These are phyloP conservation scores for Marasmius oreades DNA, from an alignment of 1,284 basidiomycete genomes.

Conservation along the genomic window DNA sequence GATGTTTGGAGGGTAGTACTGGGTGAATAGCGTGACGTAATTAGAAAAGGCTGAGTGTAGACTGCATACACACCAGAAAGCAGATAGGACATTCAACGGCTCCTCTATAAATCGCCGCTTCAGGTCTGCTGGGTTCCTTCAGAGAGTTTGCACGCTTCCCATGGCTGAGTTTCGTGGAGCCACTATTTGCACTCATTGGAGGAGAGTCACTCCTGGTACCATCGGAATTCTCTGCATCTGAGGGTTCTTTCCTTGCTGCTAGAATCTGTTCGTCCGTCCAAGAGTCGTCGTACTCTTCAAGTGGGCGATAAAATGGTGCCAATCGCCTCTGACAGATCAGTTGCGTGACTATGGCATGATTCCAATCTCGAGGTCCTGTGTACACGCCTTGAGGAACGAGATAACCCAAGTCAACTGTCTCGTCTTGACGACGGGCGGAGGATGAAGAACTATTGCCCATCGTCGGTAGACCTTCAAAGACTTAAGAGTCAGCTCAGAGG, in stretches of 20 bases:
- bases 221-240: slow-evolving; percentile 40
- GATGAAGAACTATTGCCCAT: slow-evolving; percentile 81
- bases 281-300: slow-evolving; percentile 88
- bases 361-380: slow-evolving; percentile 86
- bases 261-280: slow-evolving; percentile 86
- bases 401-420: slow-evolving; percentile 78
- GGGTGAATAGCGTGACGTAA: slow-evolving; percentile 22
- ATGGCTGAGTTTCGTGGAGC: slow-evolving; percentile 35
- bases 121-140: slow-evolving; percentile 65
- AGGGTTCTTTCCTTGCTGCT: slow-evolving; percentile 64
- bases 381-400: slow-evolving; percentile 90
- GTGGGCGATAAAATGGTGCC: slow-evolving; percentile 93
- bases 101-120: slow-evolving; percentile 77
- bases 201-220: slow-evolving; percentile 29
- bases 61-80: slow-evolving; percentile 76
- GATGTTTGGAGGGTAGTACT: slow-evolving; percentile 95
- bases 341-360: slow-evolving; percentile 81
- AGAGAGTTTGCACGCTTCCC: slow-evolving; percentile 45
- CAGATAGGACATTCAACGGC: slow-evolving; percentile 99
- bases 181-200: slow-evolving; percentile 30
- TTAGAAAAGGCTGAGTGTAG: slow-evolving; percentile 18
- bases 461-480: slow-evolving; percentile 16
- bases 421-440: slow-evolving; percentile 70
- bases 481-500: background rate
- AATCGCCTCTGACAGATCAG: slow-evolving; percentile 86